phyloP scores from a whole-genome alignment of 495 filamentous ascomycete genomes.

The Xylaria castorea region DNA sequence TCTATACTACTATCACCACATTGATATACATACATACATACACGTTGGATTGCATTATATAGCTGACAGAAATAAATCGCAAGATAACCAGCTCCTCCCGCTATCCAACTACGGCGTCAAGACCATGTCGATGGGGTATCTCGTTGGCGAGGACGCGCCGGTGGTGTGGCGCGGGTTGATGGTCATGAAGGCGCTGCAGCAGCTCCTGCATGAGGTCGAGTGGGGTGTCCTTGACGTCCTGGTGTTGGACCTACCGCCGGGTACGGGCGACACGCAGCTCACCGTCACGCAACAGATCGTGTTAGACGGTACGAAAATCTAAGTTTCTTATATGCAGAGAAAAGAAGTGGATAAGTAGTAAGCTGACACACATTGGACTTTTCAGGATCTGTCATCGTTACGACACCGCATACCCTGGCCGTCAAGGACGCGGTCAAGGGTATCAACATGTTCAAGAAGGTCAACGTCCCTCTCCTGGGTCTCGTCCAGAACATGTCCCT shows the following conservation, averaged over 20 bases:
- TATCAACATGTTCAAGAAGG: conserved; percentile 88
- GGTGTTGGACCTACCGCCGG: conserved; percentile 89
- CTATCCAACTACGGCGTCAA: conserved; percentile 95
- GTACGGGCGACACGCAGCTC: conserved; percentile 93
- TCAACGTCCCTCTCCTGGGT: conserved; percentile 78
- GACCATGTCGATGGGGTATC: conserved; percentile 98
- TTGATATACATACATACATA: neutral
- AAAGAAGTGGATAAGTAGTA: neutral
- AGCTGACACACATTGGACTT: neutral
- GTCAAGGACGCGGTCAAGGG: conserved; percentile 89
- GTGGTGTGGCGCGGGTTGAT: conserved; percentile 98
- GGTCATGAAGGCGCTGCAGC: conserved; percentile 96
- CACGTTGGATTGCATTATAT: neutral
- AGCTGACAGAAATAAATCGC: conserved; percentile 7
- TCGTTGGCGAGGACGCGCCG: conserved; percentile 76
- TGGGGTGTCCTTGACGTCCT: conserved; percentile 86
- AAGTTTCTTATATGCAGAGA: neutral
- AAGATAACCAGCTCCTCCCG: conserved; percentile 83
- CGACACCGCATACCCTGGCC: conserved; percentile 91
- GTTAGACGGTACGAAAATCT: conserved; percentile 66
- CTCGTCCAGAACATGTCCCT: conserved; percentile 96
- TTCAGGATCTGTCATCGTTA: conserved; percentile 81
- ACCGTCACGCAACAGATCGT: conserved; percentile 90
- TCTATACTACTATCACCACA: neutral
- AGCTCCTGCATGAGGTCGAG: conserved; percentile 90